Conservation (phyloP, 225 moss, liverwort and hornwort genomes). For the Asterella californica region DNA sequence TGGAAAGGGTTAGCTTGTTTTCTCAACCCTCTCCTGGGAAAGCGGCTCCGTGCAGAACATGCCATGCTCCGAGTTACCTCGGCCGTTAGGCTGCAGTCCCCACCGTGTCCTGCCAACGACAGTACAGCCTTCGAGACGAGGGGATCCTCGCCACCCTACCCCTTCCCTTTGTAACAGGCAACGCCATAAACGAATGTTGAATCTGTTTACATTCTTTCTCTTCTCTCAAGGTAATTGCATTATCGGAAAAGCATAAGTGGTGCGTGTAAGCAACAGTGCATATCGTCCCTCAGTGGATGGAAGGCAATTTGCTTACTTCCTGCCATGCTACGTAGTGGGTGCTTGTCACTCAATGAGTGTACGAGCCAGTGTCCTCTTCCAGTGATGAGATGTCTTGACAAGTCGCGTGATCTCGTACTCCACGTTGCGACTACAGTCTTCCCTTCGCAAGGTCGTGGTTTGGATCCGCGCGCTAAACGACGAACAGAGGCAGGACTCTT, state of each 20-base stretch:
- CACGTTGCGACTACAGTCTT: neutral
- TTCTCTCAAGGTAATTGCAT: too few relatives aligned
- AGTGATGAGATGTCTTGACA: neutral
- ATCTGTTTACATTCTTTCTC: too few relatives aligned
- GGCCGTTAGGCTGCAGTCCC: slow-evolving; percentile 7
- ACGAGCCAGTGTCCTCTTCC: neutral
- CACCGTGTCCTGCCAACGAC: neutral
- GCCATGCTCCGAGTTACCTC: neutral
- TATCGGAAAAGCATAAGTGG: too few relatives aligned
- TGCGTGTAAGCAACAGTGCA: too few relatives aligned
- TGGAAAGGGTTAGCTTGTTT: neutral
- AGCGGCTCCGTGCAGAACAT: neutral
- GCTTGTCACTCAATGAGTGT: neutral
- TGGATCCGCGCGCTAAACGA: neutral
- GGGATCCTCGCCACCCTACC: neutral
- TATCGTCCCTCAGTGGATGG: too few relatives aligned
- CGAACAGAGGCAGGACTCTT: neutral
- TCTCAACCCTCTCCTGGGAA: neutral
- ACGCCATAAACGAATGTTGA: neutral
- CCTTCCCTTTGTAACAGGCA: neutral
- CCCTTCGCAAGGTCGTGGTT: neutral
- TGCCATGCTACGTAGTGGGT: too few relatives aligned
- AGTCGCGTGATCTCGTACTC: neutral
- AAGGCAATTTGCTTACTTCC: too few relatives aligned
- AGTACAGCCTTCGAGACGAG: neutral